phyloP scores from a whole-genome alignment of 768 basidiomycete genomes.

The Neoboletus subvelutipes region DNA sequence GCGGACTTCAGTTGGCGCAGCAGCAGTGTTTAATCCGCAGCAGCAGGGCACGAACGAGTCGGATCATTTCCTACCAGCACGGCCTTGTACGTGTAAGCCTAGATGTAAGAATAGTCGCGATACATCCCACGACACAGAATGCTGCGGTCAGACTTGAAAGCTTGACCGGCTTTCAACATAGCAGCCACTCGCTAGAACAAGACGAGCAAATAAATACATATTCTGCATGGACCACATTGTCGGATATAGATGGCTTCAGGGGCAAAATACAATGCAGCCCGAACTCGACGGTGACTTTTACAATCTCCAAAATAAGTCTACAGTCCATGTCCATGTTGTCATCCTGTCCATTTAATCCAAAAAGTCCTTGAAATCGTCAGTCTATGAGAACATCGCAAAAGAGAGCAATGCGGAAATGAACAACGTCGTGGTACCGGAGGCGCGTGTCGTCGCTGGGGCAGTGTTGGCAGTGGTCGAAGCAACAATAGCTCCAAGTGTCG shows the following conservation, averaged over 20 bases:
- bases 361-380: neutral
- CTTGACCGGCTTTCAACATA: neutral
- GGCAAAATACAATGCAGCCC: too few relatives aligned
- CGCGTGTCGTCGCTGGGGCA: slow-evolving; percentile 12
- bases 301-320: neutral
- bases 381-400: slow-evolving; percentile 4
- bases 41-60: neutral
- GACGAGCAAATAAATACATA: neutral
- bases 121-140: neutral
- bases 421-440: neutral
- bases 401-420: slow-evolving; percentile 13
- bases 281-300: neutral
- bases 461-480: slow-evolving; percentile 14
- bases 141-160: too few relatives aligned
- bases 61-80: neutral
- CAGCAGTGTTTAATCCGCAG: neutral
- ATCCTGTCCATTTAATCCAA: neutral
- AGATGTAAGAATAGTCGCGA: neutral
- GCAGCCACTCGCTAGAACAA: neutral
- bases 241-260: neutral
- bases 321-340: neutral
- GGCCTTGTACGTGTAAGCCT: neutral
- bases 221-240: neutral
- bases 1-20: neutral
- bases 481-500: slow-evolving; percentile 21